Evolutionary conservation across 2,329 filamentous ascomycete species (phyloP).

Genomic region (Didymella segeticola): DNA sequence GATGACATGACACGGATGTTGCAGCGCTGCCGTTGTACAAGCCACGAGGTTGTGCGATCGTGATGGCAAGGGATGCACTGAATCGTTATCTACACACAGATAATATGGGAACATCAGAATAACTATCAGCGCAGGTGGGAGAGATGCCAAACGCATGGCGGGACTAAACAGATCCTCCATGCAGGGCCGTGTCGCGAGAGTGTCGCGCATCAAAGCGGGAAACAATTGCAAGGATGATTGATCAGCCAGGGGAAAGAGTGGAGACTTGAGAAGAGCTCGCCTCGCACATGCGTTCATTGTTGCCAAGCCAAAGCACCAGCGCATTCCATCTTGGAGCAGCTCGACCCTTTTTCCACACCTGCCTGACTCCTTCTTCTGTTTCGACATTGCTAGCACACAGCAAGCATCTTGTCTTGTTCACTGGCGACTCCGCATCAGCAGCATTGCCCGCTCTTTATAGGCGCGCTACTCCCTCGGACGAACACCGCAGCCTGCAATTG

Average conservation of each 20-base stretch:
- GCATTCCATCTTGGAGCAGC: constrained; percentile 3
- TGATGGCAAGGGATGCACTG: constrained; percentile 6
- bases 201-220: neutral
- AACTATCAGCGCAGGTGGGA: neutral
- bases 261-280: constrained; percentile 3
- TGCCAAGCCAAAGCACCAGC: constrained; percentile 6
- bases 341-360: neutral
- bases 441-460: constrained; percentile 2
- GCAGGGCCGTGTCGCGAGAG: constrained; percentile 8
- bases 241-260: constrained; percentile 13
- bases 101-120: too few relatives aligned
- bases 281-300: constrained; percentile 17
- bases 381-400: neutral
- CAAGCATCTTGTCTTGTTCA: neutral
- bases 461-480: constrained; percentile 2
- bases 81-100: too few relatives aligned
- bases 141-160: neutral
- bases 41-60: constrained; percentile 1
- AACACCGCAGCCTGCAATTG: constrained; percentile 14
- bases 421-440: neutral
- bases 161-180: neutral
- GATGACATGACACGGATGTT: neutral
- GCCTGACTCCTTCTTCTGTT: neutral
- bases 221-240: neutral
- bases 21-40: constrained; percentile 8